Conservation (phyloP, 495 filamentous ascomycete species). For the Neurospora sp. region DNA sequence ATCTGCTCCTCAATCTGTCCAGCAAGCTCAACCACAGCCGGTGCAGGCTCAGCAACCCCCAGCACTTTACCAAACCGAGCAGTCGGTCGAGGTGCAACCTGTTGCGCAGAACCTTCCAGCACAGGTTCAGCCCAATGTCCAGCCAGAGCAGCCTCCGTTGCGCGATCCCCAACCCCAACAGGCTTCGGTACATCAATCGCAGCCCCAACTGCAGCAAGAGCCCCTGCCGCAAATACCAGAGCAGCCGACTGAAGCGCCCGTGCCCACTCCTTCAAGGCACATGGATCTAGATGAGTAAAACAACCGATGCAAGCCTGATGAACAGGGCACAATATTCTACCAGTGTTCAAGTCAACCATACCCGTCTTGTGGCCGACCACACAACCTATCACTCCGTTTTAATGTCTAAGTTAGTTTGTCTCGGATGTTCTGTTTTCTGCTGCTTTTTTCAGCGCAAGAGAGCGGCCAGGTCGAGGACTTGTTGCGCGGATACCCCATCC, state of each 20-base stretch:
- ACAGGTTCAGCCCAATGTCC: background rate
- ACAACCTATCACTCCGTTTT: background rate
- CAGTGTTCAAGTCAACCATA: background rate
- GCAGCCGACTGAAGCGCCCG: background rate
- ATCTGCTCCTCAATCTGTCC: background rate
- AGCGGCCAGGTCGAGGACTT: background rate
- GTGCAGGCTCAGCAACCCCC: background rate
- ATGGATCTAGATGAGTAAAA: background rate
- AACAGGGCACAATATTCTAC: background rate
- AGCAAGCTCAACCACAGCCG: background rate
- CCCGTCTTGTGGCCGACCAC: background rate
- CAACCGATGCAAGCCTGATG: background rate
- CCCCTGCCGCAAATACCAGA: background rate
- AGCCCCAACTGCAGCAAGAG: background rate
- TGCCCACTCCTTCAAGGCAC: background rate
- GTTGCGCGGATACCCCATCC: background rate
- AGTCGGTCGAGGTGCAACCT: background rate
- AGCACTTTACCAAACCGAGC: background rate
- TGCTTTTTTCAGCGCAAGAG: background rate
- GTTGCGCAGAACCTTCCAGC: background rate
- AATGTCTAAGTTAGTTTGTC: background rate
- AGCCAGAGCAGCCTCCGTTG: background rate
- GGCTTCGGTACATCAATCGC: background rate
- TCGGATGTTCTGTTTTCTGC: background rate
- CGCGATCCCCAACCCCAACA: background rate